phyloP scores from a whole-genome alignment of 768 basidiomycete species.

The Trametes punicea region DNA sequence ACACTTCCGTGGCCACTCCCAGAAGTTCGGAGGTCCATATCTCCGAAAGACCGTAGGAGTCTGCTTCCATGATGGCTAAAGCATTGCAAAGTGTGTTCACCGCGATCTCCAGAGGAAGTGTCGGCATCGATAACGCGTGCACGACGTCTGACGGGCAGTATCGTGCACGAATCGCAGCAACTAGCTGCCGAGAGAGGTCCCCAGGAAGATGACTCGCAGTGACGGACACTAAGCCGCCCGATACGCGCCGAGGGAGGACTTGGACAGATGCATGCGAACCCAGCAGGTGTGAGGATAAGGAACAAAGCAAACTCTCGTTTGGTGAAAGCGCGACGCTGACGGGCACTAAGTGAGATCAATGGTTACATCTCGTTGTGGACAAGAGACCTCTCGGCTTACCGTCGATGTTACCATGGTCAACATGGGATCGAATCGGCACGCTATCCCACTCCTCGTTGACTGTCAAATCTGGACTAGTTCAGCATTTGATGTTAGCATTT shows the following conservation, averaged over 20 bases:
- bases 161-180: constrained; percentile 47
- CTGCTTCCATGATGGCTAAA: constrained; percentile 44
- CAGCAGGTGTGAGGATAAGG: constrained; percentile 41
- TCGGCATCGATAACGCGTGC: constrained; percentile 47
- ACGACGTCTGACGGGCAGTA: constrained; percentile 57
- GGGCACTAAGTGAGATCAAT: constrained; percentile 45
- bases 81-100: constrained; percentile 46
- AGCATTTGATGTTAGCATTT: background rate
- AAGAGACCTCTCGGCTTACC: background rate
- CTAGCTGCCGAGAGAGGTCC: constrained; percentile 26
- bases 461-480: constrained; percentile 47
- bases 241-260: constrained; percentile 17
- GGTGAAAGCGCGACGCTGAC: constrained; percentile 54
- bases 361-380: background rate
- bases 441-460: constrained; percentile 51
- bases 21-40: constrained; percentile 51
- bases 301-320: constrained; percentile 54
- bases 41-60: constrained; percentile 38
- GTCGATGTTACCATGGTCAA: constrained; percentile 27
- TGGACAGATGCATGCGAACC: constrained; percentile 21
- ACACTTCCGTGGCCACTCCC: constrained; percentile 41
- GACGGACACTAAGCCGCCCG: constrained; percentile 3
- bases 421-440: constrained; percentile 42
- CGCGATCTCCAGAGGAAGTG: constrained; percentile 40
- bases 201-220: constrained; percentile 6